Conservation (phyloP, 768 basidiomycete genomes). For the Termitomyces sp. region DNA sequence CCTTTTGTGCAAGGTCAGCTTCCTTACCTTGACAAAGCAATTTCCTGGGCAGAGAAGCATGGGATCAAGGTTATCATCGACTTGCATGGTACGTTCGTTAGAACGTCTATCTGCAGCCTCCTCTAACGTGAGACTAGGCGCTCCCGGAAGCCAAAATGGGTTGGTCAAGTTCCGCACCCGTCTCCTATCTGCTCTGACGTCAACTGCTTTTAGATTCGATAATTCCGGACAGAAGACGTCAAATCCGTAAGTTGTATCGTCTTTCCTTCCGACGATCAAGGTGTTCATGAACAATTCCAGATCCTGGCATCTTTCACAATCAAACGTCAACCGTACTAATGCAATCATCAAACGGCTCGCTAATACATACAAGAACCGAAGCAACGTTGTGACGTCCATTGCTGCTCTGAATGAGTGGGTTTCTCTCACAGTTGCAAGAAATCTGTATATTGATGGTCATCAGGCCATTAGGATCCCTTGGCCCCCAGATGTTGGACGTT, state of each 20-base stretch:
- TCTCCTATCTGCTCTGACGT: not conserved
- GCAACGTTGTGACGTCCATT: slow-evolving; percentile 56
- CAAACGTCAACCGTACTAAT: slow-evolving; percentile 64
- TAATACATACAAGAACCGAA: slow-evolving; percentile 47
- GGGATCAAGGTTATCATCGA: slow-evolving; percentile 81
- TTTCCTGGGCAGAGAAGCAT: slow-evolving; percentile 64
- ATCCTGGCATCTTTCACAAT: slow-evolving; percentile 60
- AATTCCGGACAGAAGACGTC: slow-evolving; percentile 67
- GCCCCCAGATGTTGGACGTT: slow-evolving; percentile 41
- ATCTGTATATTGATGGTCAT: not conserved
- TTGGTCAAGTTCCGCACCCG: slow-evolving; percentile 21
- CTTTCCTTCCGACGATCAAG: not conserved
- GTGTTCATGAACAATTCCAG: slow-evolving; percentile 17
- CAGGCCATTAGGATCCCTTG: slow-evolving; percentile 72
- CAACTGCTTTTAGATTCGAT: slow-evolving; percentile 49
- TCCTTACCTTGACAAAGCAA: slow-evolving; percentile 59
- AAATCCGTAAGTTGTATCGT: slow-evolving; percentile 37
- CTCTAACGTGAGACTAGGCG: slow-evolving; percentile 29
- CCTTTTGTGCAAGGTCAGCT: slow-evolving; percentile 77
- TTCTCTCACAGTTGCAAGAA: not conserved
- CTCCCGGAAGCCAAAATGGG: slow-evolving; percentile 84
- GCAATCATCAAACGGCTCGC: slow-evolving; percentile 59
- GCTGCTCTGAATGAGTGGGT: slow-evolving; percentile 75
- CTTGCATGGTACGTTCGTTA: slow-evolving; percentile 42
- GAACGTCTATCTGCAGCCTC: not conserved